These are phyloP conservation scores for Aspergillus mulundensis DNA, from an alignment of 495 filamentous ascomycete genomes.

Conservation along the genomic window DNA sequence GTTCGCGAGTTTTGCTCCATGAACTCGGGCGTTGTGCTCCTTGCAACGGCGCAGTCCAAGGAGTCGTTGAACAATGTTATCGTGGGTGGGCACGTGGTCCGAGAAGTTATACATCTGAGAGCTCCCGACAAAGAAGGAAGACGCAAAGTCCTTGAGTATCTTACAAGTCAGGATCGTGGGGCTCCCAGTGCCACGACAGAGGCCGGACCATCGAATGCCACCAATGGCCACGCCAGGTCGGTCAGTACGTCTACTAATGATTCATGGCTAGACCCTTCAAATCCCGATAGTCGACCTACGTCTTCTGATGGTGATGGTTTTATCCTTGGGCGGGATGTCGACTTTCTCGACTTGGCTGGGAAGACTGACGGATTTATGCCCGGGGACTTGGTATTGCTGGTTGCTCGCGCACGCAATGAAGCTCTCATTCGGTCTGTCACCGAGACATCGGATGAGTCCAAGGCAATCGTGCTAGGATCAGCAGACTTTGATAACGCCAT, in stretches of 20 bases:
- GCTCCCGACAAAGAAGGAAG: slow-evolving; percentile 92
- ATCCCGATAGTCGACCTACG: slow-evolving; percentile 41
- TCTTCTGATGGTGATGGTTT: slow-evolving; percentile 58
- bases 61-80: slow-evolving; percentile 79
- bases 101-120: slow-evolving; percentile 78
- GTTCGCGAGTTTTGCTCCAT: slow-evolving; percentile 72
- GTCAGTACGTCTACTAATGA: slow-evolving; percentile 43
- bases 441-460: slow-evolving; percentile 28
- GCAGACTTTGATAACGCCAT: slow-evolving; percentile 79
- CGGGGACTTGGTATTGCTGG: slow-evolving; percentile 80
- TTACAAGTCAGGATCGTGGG: slow-evolving; percentile 35
- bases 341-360: slow-evolving; percentile 88
- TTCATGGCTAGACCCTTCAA: slow-evolving; percentile 69
- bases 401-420: slow-evolving; percentile 85
- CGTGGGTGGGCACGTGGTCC: slow-evolving; percentile 72
- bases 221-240: slow-evolving; percentile 32
- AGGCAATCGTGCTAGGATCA: slow-evolving; percentile 56
- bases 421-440: slow-evolving; percentile 71
- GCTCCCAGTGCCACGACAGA: neutral
- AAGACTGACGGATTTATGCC: slow-evolving; percentile 98
- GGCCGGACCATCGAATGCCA: slow-evolving; percentile 36
- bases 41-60: slow-evolving; percentile 90
- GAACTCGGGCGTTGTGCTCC: slow-evolving; percentile 75
- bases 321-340: slow-evolving; percentile 66
- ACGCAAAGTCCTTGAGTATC: slow-evolving; percentile 71